A percentile compares a stretch with the other conserved stretches of the same genome.
phyloP scores from a whole-genome alignment of 2,329 filamentous ascomycete genomes.

The Parascedosporium putredinis region DNA sequence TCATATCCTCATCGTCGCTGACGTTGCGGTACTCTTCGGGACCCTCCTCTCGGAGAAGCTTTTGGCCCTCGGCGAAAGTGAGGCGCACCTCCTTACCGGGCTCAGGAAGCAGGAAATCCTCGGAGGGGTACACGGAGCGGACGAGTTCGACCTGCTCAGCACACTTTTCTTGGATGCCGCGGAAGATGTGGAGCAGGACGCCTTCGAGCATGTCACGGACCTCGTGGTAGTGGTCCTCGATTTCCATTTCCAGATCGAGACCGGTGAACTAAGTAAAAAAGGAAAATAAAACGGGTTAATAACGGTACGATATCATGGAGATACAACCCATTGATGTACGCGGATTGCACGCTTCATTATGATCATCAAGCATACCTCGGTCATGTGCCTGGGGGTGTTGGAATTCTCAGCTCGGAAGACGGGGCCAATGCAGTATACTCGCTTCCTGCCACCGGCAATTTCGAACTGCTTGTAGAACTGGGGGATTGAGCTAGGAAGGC shows the following conservation, averaged over 20 bases:
- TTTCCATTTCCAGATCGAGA: constrained; percentile 85
- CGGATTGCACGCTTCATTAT: too few relatives aligned
- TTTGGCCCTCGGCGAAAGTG: constrained; percentile 68
- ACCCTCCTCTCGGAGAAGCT: constrained; percentile 66
- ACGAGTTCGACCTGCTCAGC: constrained; percentile 63
- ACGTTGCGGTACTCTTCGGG: constrained; percentile 57
- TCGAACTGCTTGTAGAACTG: constrained; percentile 86
- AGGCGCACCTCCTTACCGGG: constrained; percentile 65
- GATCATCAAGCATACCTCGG: constrained; percentile 40
- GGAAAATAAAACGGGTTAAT: neutral
- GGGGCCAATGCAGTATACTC: constrained; percentile 68
- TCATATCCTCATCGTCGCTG: constrained; percentile 67
- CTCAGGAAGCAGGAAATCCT: constrained; percentile 65
- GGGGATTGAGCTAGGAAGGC: constrained; percentile 74
- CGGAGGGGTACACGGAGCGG: constrained; percentile 64
- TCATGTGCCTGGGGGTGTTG: constrained; percentile 77
- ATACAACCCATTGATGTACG: too few relatives aligned
- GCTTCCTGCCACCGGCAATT: constrained; percentile 67
- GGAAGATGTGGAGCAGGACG: constrained; percentile 70
- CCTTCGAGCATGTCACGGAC: constrained; percentile 62
- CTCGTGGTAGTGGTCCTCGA: constrained; percentile 67
- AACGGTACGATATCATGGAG: neutral
- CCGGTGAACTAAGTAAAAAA: constrained; percentile 57
- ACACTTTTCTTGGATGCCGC: constrained; percentile 57
- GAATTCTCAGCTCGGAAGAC: constrained; percentile 82